These are phyloP conservation scores for Yamadazyma olivae DNA, from an alignment of 805 yeast genomes.

Conservation along the genomic window DNA sequence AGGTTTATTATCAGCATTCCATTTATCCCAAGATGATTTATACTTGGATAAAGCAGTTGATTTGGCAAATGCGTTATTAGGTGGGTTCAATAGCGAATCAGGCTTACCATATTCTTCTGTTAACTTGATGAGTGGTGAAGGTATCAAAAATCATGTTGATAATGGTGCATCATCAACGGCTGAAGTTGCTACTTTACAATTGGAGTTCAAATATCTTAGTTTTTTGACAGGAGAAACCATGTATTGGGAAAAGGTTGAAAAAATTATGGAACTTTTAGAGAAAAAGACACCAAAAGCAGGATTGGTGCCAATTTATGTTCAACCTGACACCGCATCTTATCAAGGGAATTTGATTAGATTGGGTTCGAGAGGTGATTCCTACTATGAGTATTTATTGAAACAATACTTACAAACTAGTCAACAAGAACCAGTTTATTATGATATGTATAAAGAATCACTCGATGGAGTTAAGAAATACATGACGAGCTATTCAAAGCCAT, in stretches of 20 bases:
- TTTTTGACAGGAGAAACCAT: conserved; percentile 73
- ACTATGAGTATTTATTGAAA: conserved; percentile 83
- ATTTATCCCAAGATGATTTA: conserved; percentile 63
- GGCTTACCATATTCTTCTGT: conserved; percentile 82
- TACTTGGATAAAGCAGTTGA: conserved; percentile 77
- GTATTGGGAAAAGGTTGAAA: conserved; percentile 79
- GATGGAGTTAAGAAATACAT: conserved; percentile 73
- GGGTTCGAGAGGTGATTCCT: conserved; percentile 92
- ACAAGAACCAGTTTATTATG: conserved; percentile 56
- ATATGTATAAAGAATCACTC: conserved; percentile 75
- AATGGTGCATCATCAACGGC: conserved; percentile 85
- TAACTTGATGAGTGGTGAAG: conserved; percentile 63
- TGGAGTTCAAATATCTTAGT: conserved; percentile 82
- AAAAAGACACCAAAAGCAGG: conserved; percentile 65
- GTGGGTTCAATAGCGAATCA: conserved; percentile 61
- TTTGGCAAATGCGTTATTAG: conserved; percentile 68
- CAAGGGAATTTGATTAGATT: conserved; percentile 65
- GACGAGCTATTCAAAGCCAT: conserved; percentile 59
- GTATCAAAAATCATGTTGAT: conserved; percentile 59
- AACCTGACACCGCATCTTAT: conserved; percentile 71
- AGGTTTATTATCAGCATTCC: conserved; percentile 81
- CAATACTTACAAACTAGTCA: conserved; percentile 78
- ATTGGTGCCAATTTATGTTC: conserved; percentile 75
- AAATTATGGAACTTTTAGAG: conserved; percentile 69
- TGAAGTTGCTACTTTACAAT: conserved; percentile 81